A percentile compares a stretch with the other conserved stretches of the same genome.
These are phyloP conservation scores for Pinus tabuliformis DNA, from an alignment of 75 land plant genomes.

Conservation along the genomic window DNA sequence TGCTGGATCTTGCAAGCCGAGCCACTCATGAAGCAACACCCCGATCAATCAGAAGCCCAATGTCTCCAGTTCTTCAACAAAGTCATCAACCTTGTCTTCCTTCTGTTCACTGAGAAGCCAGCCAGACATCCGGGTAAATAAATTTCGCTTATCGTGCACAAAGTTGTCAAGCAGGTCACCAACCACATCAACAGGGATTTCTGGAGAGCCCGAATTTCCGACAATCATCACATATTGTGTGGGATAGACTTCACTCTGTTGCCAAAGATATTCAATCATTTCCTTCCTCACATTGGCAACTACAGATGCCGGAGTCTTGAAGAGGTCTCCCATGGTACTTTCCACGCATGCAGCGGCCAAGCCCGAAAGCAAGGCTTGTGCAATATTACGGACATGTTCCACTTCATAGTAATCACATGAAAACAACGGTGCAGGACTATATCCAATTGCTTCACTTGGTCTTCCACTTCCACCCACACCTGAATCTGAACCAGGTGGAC, in stretches of 20 bases:
- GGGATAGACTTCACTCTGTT: slow-evolving; percentile 55
- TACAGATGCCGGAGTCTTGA: slow-evolving; percentile 57
- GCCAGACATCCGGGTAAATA: slow-evolving; percentile 71
- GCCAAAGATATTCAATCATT: slow-evolving; percentile 65
- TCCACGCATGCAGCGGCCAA: slow-evolving; percentile 83
- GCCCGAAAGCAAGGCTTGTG: slow-evolving; percentile 56
- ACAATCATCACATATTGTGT: slow-evolving; percentile 38
- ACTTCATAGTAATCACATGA: slow-evolving; percentile 60
- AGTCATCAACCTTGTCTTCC: slow-evolving; percentile 89
- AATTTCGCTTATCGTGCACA: slow-evolving; percentile 49
- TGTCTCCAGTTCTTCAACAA: slow-evolving; percentile 77
- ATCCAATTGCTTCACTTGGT: neutral
- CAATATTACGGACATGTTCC: slow-evolving; percentile 59
- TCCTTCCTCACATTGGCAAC: slow-evolving; percentile 69
- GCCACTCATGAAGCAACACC: too few species aligned
- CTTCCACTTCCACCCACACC: neutral
- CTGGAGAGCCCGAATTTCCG: slow-evolving; percentile 17
- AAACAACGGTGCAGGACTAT: slow-evolving; percentile 2
- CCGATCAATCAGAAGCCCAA: too few species aligned
- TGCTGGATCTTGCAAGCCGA: too few species aligned
- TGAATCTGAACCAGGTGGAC: neutral
- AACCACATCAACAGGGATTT: slow-evolving; percentile 49
- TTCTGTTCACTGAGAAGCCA: slow-evolving; percentile 71
- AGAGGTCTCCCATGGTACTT: slow-evolving; percentile 73
- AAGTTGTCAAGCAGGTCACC: slow-evolving; percentile 68